Conservation (phyloP, 441 rosid species). For the Sinapis alba region DNA sequence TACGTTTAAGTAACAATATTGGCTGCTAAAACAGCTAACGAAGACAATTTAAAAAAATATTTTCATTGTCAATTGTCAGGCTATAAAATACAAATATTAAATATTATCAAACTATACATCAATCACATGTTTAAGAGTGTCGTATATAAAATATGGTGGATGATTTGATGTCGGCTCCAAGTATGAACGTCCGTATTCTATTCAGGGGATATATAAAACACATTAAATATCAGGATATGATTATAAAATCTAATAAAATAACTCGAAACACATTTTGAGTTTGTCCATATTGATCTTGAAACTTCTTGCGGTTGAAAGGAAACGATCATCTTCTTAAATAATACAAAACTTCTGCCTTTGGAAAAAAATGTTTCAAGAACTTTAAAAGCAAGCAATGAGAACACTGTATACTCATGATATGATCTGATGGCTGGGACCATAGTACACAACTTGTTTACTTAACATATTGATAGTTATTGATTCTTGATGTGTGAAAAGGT, state of each 20-base stretch:
- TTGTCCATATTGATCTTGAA: conserved; percentile 12
- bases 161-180: conserved; percentile 14
- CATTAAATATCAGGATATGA: conserved; percentile 3
- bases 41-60: conserved; percentile 3
- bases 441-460: not conserved
- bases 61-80: conserved; percentile 6
- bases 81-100: not conserved
- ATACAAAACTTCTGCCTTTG: not conserved
- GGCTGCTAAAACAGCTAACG: conserved; percentile 36
- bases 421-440: conserved; percentile 7
- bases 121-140: conserved; percentile 20
- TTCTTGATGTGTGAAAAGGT: conserved; percentile 24
- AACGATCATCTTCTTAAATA: not conserved
- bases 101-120: conserved; percentile 5
- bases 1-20: conserved; percentile 9
- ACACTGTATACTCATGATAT: not conserved
- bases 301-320: not conserved
- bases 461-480: conserved; percentile 3
- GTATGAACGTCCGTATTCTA: conserved; percentile 18
- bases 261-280: conserved; percentile 11
- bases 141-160: conserved; percentile 6
- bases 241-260: not conserved
- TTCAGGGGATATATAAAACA: not conserved
- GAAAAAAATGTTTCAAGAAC: not conserved
- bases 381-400: conserved; percentile 16